Evolutionary conservation across 331 rosid species (phyloP).

Genomic region (Pyrus hybrid): DNA sequence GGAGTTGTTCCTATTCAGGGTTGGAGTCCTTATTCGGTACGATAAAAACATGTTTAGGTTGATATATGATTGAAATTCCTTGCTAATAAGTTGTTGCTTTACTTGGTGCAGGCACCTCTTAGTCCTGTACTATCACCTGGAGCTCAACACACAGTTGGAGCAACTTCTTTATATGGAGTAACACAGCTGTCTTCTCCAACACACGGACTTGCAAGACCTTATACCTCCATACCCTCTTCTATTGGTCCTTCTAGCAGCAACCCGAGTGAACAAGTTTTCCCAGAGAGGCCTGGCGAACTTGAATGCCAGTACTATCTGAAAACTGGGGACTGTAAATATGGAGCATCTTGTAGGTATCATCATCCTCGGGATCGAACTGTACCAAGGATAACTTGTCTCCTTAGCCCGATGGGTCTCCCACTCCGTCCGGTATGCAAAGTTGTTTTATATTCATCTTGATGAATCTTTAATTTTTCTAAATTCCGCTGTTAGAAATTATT

Average conservation of each 20-base stretch:
- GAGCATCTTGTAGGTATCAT: constrained; percentile 68
- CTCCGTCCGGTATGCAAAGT: constrained; percentile 57
- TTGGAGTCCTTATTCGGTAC: constrained; percentile 85
- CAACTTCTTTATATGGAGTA: constrained; percentile 71
- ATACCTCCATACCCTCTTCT: constrained; percentile 48
- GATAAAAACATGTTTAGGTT: constrained; percentile 9
- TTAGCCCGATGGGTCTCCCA: constrained; percentile 72
- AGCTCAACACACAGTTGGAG: constrained; percentile 69
- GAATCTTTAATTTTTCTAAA: neutral
- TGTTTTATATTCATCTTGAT: neutral
- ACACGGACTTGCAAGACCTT: constrained; percentile 65
- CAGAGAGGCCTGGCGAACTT: constrained; percentile 82
- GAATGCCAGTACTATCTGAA: constrained; percentile 73
- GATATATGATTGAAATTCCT: neutral
- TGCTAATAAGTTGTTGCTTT: constrained; percentile 6
- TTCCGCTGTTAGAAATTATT: neutral
- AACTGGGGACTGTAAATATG: constrained; percentile 85
- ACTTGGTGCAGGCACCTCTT: constrained; percentile 64
- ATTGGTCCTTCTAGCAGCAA: constrained; percentile 41
- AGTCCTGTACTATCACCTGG: constrained; percentile 83
- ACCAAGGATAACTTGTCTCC: constrained; percentile 40
- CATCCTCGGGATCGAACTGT: constrained; percentile 56
- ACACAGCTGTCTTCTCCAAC: constrained; percentile 63
- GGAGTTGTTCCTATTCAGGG: constrained; percentile 73
- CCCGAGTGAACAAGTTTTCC: constrained; percentile 51